Evolutionary conservation across 2,329 filamentous ascomycete genomes (phyloP), one percentile per base, ranked within the genome.

Genomic region (Cadophora gregata): DNA sequence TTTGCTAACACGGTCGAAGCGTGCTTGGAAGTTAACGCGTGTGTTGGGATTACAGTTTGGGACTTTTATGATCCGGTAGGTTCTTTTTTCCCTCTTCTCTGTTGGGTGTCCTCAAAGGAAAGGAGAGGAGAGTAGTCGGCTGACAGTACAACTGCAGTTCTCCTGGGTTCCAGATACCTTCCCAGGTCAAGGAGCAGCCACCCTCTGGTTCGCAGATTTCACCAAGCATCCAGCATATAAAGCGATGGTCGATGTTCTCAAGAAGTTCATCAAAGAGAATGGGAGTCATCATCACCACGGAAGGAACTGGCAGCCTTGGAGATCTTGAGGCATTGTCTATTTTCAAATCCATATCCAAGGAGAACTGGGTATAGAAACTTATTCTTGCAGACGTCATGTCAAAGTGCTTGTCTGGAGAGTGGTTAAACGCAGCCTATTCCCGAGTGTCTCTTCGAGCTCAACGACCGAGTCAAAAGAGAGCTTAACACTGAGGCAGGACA

Each of bases 1-100:
- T 88, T 85, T 67, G 80, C 59, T 10, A 63, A 64, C 61, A 60
- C 66, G 1, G 69, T 73, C 16, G 63, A 56, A 1, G 73, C 75
- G 19, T 76, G 75, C 59, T 25, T 75, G 21, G 56, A 72, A 4
- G 69, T 71, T 16, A 59, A 70, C 12, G 56, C 64, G 4, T 76
- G 75, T 67, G 69, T 76, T 1, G 75, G 75, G 8, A 60, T 75
- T 27, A 76, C 74, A 1, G 71, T 75, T 4, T 76, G 75, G 75
- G 74, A 75, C 69, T 75, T 73, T 51, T 70, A 68, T 64, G 75
- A 76, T 53, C 71, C 71, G 14, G 69, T 83, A 80, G 65, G 64
- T 65, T 62, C 14, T 55, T 42, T 16, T n/a, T 10, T 24, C 10
- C 31, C 55, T 16, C 21, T 19, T 47, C 55, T 33, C 25, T 45